Conservation (phyloP, 2,329 filamentous ascomycete genomes). For the Aspergillus sp. region DNA sequence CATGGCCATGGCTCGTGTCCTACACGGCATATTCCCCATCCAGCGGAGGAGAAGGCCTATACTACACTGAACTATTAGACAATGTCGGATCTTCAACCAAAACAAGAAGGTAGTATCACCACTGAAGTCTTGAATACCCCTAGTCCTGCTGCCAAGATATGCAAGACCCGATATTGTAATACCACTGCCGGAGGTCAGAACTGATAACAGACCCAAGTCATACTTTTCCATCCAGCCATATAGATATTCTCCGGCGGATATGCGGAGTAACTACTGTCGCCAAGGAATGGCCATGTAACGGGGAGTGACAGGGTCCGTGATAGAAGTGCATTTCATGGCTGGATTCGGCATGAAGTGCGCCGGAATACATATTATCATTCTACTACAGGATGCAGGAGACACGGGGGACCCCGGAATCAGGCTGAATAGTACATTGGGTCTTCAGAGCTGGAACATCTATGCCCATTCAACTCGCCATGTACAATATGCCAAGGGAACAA, state of each 20-base stretch:
- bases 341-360: no score
- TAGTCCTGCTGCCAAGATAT: background rate
- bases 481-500: no score
- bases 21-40: background rate
- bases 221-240: background rate
- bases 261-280: no score
- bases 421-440: no score
- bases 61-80: background rate
- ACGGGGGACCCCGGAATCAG: no score
- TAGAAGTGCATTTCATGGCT: no score
- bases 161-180: background rate
- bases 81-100: background rate
- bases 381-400: no score
- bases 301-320: no score
- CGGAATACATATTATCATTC: no score
- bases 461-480: no score
- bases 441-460: no score
- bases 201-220: background rate
- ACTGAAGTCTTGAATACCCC: background rate
- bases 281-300: no score
- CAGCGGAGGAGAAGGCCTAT: background rate
- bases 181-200: background rate
- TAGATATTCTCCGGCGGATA: background rate
- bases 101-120: constrained; percentile 16
- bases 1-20: background rate